Evolutionary conservation across 2,329 filamentous ascomycete genomes (phyloP).

Genomic region (Fusarium sp.): DNA sequence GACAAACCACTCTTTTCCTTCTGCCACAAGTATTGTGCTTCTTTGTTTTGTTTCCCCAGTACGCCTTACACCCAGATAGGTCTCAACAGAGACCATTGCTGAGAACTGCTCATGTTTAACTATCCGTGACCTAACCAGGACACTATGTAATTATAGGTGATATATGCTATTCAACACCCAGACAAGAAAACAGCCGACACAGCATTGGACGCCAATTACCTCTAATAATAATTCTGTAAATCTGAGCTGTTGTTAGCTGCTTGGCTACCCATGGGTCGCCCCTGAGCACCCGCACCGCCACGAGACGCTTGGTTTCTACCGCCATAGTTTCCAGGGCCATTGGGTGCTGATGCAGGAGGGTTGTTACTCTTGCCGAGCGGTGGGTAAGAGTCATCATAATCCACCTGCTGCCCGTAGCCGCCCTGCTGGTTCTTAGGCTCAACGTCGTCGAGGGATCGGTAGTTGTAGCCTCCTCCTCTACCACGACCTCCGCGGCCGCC

Average conservation of each 20-base stretch:
- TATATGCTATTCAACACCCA: conserved; percentile 19
- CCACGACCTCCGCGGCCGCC: conserved; percentile 58
- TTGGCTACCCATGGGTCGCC: conserved; percentile 42
- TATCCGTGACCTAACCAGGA: neutral
- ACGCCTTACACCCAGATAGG: conserved; percentile 34
- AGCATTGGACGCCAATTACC: conserved; percentile 16
- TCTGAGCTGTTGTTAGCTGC: conserved; percentile 40
- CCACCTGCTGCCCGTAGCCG: conserved; percentile 56
- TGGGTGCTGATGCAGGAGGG: conserved; percentile 34
- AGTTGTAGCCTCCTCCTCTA: conserved; percentile 63
- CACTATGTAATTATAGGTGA: neutral
- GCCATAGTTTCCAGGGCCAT: conserved; percentile 36
- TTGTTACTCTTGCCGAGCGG: conserved; percentile 42
- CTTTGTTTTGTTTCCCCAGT: conserved; percentile 6
- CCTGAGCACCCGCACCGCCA: conserved; percentile 37
- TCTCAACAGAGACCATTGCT: conserved; percentile 12
- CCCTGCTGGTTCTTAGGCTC: conserved; percentile 60
- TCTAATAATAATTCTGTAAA: conserved; percentile 46
- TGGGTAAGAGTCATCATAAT: conserved; percentile 59
- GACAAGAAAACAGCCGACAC: conserved; percentile 1
- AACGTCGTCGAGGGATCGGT: conserved; percentile 76
- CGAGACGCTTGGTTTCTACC: conserved; percentile 37
- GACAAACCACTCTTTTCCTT: neutral
- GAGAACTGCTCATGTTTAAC: conserved; percentile 3
- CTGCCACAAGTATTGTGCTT: conserved; percentile 17